Percentiles rank a stretch among this genome's conserved stretches.
phyloP scores from a whole-genome alignment of 257 asterid genomes.

The Handroanthus guayacan region DNA sequence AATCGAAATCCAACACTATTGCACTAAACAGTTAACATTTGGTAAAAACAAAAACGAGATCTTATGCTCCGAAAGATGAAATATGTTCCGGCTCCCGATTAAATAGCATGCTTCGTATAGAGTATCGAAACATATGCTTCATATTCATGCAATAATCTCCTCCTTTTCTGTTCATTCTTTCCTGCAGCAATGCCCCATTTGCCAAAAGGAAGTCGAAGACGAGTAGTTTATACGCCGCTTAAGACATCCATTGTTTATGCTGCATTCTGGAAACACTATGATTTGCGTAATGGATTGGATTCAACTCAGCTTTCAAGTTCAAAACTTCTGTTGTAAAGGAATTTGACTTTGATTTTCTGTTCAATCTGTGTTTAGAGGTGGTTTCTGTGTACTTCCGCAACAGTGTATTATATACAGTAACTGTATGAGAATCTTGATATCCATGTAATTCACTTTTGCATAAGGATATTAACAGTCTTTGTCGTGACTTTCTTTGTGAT shows the following conservation, averaged over 20 bases:
- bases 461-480: too few species aligned
- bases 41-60: conserved; percentile 5
- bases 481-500: too few species aligned
- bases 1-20: background rate
- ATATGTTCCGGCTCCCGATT: background rate
- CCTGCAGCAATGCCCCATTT: conserved; percentile 81
- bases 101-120: background rate
- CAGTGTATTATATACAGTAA: conserved; percentile 1
- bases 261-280: background rate
- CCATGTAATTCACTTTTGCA: too few species aligned
- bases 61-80: background rate
- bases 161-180: conserved; percentile 7
- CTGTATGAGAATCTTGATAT: background rate
- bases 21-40: background rate
- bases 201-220: conserved; percentile 76
- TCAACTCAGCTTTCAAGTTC: conserved; percentile 14
- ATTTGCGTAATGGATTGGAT: background rate
- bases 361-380: conserved; percentile 28
- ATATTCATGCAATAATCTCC: background rate
- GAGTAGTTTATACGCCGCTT: conserved; percentile 43
- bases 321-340: conserved; percentile 29
- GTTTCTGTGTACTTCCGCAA: conserved; percentile 9
- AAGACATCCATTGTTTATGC: background rate
- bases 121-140: background rate
- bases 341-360: conserved; percentile 23